phyloP scores from a whole-genome alignment of 371 early-diverging fungal species.

The Mortierella polycephala region DNA sequence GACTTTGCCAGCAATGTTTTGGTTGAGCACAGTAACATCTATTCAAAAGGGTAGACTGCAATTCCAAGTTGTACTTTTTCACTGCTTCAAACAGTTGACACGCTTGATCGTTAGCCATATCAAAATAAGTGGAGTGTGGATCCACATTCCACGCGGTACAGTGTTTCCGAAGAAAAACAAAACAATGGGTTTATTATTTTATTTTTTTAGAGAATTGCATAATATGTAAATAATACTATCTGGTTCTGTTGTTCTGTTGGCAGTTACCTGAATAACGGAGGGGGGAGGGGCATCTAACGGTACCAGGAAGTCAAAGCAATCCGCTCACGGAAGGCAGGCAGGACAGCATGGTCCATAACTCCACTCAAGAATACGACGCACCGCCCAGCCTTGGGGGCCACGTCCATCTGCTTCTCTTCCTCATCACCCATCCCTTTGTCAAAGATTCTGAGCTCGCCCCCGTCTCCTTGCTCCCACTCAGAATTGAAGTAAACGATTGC shows the following conservation, averaged over 20 bases:
- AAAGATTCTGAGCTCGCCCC: conserved; percentile 66
- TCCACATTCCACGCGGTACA: too few relatives aligned
- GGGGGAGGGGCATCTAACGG: conserved; percentile 57
- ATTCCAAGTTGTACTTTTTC: too few relatives aligned
- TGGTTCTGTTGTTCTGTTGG: too few relatives aligned
- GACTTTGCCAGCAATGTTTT: too few relatives aligned
- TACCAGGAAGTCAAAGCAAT: conserved; percentile 68
- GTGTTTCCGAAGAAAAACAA: not conserved
- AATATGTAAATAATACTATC: too few relatives aligned
- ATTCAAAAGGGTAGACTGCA: too few relatives aligned
- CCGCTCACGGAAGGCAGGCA: conserved; percentile 61
- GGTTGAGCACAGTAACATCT: too few relatives aligned
- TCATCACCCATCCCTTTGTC: conserved; percentile 58
- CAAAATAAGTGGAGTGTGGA: too few relatives aligned
- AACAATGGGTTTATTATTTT: not conserved
- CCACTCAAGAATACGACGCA: conserved; percentile 72
- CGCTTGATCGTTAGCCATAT: too few relatives aligned
- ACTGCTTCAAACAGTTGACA: too few relatives aligned
- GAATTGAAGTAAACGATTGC: conserved; percentile 70
- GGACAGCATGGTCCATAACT: conserved; percentile 71
- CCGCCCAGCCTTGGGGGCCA: conserved; percentile 63
- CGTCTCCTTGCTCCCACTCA: conserved; percentile 62
- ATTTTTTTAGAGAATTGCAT: not conserved
- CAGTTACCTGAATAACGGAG: too few relatives aligned
- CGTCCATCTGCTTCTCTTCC: conserved; percentile 58